These are phyloP conservation scores for Miscanthus lutarioriparius DNA, from an alignment of 176 grass and related monocot species.

Conservation along the genomic window DNA sequence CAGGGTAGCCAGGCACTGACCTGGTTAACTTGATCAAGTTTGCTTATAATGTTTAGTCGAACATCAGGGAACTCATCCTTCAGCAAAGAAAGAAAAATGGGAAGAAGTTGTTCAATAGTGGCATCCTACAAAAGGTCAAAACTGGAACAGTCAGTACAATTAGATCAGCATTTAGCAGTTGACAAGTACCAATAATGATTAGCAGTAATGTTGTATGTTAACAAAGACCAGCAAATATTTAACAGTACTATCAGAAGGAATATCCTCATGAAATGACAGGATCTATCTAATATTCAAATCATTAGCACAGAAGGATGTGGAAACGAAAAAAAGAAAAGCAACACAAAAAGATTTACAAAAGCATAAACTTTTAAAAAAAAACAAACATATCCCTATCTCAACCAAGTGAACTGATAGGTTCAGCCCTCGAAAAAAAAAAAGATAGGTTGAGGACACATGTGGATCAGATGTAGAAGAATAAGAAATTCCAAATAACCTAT, in stretches of 20 bases:
- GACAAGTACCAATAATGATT: background rate
- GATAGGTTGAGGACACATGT: background rate
- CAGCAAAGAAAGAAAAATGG: constrained; percentile 96
- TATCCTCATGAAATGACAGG: background rate
- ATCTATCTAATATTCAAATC: background rate
- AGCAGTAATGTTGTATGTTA: background rate
- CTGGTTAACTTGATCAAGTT: constrained; percentile 91
- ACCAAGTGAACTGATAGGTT: background rate
- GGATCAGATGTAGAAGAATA: background rate
- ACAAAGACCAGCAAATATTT: background rate
- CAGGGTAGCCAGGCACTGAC: background rate
- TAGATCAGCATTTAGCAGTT: background rate
- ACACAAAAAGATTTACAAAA: background rate
- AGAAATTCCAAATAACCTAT: background rate
- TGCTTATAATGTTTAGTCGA: constrained; percentile 96
- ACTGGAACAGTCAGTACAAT: background rate
- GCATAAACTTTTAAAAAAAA: background rate
- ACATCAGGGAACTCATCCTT: constrained; percentile 99
- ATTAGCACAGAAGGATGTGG: background rate
- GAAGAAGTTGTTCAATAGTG: constrained; percentile 58
- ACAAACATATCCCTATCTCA: background rate
- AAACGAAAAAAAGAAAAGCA: background rate
- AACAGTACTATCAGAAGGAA: background rate
- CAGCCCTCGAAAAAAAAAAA: background rate
- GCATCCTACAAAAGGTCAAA: constrained; percentile 9